Evolutionary conservation across 225 moss, liverwort and hornwort genomes (phyloP).

Genomic region (Physcomitrium patens): DNA sequence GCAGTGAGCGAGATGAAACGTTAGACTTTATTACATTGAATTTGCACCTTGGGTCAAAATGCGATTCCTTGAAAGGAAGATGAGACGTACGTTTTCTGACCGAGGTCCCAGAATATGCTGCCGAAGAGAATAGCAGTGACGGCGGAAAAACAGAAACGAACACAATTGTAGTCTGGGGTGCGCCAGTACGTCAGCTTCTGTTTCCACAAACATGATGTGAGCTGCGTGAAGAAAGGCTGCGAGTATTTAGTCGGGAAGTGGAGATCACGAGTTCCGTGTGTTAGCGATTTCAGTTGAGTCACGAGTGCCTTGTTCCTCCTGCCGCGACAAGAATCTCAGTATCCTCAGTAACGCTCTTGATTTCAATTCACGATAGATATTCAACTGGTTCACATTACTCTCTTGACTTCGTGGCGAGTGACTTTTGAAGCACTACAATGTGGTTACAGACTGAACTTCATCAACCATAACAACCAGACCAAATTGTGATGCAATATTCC

Average conservation of each 20-base stretch:
- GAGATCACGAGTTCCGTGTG: constrained; percentile 47
- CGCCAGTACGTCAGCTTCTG: constrained; percentile 90
- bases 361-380: too few relatives aligned
- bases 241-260: constrained; percentile 70
- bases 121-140: constrained; percentile 76
- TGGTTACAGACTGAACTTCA: too few relatives aligned
- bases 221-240: constrained; percentile 59
- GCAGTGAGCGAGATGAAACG: neutral
- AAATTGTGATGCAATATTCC: too few relatives aligned
- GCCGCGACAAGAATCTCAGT: constrained; percentile 4
- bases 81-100: constrained; percentile 59
- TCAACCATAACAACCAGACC: too few relatives aligned
- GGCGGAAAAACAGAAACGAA: constrained; percentile 72
- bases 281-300: constrained; percentile 56
- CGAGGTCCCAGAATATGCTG: constrained; percentile 83
- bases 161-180: constrained; percentile 82
- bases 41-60: neutral
- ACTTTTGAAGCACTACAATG: too few relatives aligned
- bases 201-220: constrained; percentile 84
- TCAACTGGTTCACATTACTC: too few relatives aligned
- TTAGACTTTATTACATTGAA: neutral
- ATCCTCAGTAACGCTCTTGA: too few relatives aligned
- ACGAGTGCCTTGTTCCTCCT: constrained; percentile 82
- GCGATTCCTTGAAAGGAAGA: neutral
- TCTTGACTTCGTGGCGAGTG: too few relatives aligned